Evolutionary conservation across 768 basidiomycete species (phyloP).

Genomic region (Thelephora ganbajun): DNA sequence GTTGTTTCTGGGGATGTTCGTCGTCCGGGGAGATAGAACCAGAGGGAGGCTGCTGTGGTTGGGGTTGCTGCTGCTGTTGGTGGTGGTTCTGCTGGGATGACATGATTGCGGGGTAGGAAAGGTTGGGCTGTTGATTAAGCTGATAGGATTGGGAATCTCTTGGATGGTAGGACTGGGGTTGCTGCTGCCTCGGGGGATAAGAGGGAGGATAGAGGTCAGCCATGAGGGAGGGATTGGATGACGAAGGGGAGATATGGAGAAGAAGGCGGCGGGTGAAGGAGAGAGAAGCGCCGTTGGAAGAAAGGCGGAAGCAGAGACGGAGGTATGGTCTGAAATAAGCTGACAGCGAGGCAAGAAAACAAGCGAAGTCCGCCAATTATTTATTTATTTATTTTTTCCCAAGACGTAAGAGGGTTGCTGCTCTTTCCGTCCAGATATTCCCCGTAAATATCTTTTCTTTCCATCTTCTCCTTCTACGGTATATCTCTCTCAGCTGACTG

Average conservation of each 20-base stretch:
- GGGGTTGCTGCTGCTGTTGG: constrained; percentile 9
- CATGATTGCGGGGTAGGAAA: constrained; percentile 6
- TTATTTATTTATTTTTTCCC: neutral
- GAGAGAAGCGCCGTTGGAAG: constrained; percentile 5
- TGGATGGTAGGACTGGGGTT: constrained; percentile 17
- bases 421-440: neutral
- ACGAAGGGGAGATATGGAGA: constrained; percentile 6
- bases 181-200: constrained; percentile 30
- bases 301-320: constrained; percentile 7
- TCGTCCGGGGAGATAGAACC: constrained; percentile 14
- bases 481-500: neutral
- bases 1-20: constrained; percentile 19
- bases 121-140: constrained; percentile 11
- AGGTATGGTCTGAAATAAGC: constrained; percentile 6
- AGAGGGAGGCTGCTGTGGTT: constrained; percentile 8
- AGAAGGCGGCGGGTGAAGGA: constrained; percentile 9
- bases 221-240: constrained; percentile 13
- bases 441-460: neutral
- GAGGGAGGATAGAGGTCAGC: constrained; percentile 33
- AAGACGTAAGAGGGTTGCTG: neutral
- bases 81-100: constrained; percentile 5
- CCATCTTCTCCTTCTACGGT: neutral
- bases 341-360: neutral
- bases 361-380: neutral
- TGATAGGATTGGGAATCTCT: constrained; percentile 11